Conservation (phyloP, 345 rosid genomes). For the Pistacia vera region DNA sequence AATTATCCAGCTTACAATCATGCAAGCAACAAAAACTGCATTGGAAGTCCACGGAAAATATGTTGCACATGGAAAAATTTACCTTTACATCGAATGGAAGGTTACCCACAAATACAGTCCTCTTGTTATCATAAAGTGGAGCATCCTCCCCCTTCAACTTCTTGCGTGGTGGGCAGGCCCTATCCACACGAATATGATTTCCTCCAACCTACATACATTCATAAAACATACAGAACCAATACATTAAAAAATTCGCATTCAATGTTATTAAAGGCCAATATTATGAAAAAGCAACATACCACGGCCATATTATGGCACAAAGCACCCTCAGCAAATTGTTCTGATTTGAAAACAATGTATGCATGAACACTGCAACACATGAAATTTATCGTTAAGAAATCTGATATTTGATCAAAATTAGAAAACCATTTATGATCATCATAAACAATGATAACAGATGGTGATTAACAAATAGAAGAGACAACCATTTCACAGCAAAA, state of each 20-base stretch:
- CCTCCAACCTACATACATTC: slow-evolving; percentile 61
- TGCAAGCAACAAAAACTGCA: slow-evolving; percentile 8
- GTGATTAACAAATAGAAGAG: not conserved
- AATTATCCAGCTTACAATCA: not conserved
- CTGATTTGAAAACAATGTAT: slow-evolving; percentile 80
- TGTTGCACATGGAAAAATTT: slow-evolving; percentile 10
- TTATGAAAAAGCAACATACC: slow-evolving; percentile 49
- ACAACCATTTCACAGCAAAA: not conserved
- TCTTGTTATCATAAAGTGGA: slow-evolving; percentile 70
- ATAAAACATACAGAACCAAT: slow-evolving; percentile 12
- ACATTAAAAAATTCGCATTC: slow-evolving; percentile 1
- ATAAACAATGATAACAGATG: not conserved
- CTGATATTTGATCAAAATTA: not conserved
- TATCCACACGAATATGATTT: slow-evolving; percentile 91
- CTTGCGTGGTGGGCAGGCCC: slow-evolving; percentile 97
- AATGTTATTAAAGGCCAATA: not conserved
- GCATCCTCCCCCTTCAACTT: slow-evolving; percentile 66
- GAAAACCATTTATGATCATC: not conserved
- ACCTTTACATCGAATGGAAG: slow-evolving; percentile 99
- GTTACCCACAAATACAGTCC: slow-evolving; percentile 90
- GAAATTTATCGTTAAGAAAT: slow-evolving; percentile 15
- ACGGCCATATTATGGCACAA: slow-evolving; percentile 84
- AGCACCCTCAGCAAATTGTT: slow-evolving; percentile 82
- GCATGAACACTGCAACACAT: slow-evolving; percentile 79
- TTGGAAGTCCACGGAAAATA: not conserved